Evolutionary conservation across 2,329 filamentous ascomycete species (phyloP), one percentile per base, ranked within the genome.

Genomic region (Aspergillus sp.): DNA sequence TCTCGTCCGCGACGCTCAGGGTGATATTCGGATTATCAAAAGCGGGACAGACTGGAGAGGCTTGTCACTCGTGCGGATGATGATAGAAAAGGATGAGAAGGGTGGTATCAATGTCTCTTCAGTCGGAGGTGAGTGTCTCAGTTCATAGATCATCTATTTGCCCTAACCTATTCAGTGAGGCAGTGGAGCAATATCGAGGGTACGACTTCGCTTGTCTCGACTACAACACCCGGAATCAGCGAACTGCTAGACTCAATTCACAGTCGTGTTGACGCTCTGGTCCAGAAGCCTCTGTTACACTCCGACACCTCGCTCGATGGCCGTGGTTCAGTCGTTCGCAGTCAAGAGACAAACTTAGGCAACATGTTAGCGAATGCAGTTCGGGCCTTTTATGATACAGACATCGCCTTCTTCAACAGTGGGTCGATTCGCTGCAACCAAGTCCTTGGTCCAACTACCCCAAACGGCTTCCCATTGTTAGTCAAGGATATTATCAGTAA

Each of bases 391-490:
- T 64, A 65, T 36, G 49, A 55, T 20, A 54, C 55, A 10, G 61
- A 65, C 22, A 62, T 65, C 17, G 56, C 59, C 3, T 55, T 65
- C 14, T 55, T 65, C 36, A 65, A 65, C 22, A 62, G 61, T 26
- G 62, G 62, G n/a, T 52, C 49, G 19, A 51, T 65, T 30, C 53
- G 62, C 40, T 63, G 57, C 47, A 60, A 64, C 50, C 51, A 45
- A n/a, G 50, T 63, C 22, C 40, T 64, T 42, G 17, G 47, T 13
- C 26, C 51, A 14, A 30, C 26, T 10, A 35, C 42, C 8, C 32
- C 36, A 11, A 22, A 43, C 19, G 47, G 51, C 9, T 22, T 17
- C 13, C 57, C 60, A 14, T 47, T 64, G 26, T 48, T 51, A 7
- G 55, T 58, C 11, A 58, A 56, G 17, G 62, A 65, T 42, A 54